phyloP scores from a whole-genome alignment of 371 early-diverging fungal species.

The Basidiobolus meristosporus region DNA sequence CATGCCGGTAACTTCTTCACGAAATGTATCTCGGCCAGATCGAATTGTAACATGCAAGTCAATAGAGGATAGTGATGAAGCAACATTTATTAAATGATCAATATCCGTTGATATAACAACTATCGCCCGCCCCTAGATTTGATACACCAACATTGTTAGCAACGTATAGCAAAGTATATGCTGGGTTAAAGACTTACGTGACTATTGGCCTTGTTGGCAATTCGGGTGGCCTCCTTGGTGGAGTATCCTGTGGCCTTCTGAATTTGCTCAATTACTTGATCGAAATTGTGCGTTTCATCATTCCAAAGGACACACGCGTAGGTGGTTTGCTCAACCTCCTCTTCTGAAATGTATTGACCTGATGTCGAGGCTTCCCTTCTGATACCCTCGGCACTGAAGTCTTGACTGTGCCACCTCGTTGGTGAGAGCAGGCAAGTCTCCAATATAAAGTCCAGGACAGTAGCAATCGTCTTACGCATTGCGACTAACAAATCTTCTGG shows the following conservation, averaged over 20 bases:
- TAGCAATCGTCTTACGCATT: too few species aligned
- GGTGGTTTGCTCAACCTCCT: too few species aligned
- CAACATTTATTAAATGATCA: conserved; percentile 39
- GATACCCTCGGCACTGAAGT: too few species aligned
- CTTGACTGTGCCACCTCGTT: too few species aligned
- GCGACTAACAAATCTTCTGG: too few species aligned
- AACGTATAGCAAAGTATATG: background rate
- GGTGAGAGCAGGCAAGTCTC: too few species aligned
- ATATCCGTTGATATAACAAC: conserved; percentile 42
- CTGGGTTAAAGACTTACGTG: conserved; percentile 23
- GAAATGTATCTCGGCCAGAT: conserved; percentile 60
- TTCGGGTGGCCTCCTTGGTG: conserved; percentile 36
- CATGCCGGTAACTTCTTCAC: conserved; percentile 55
- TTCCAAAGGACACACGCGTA: conserved; percentile 81
- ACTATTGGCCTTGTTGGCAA: conserved; percentile 66
- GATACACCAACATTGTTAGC: background rate
- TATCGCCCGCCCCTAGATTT: conserved; percentile 54
- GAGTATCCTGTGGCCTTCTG: conserved; percentile 42
- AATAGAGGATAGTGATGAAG: conserved; percentile 40
- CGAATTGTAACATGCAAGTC: conserved; percentile 65
- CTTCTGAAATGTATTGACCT: too few species aligned
- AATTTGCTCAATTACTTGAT: conserved; percentile 71
- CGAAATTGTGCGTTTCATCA: conserved; percentile 85
- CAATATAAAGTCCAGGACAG: too few species aligned
- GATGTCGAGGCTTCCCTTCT: too few species aligned